Conservation (phyloP, 495 filamentous ascomycete species). For the Annulohypoxylon stygium region DNA sequence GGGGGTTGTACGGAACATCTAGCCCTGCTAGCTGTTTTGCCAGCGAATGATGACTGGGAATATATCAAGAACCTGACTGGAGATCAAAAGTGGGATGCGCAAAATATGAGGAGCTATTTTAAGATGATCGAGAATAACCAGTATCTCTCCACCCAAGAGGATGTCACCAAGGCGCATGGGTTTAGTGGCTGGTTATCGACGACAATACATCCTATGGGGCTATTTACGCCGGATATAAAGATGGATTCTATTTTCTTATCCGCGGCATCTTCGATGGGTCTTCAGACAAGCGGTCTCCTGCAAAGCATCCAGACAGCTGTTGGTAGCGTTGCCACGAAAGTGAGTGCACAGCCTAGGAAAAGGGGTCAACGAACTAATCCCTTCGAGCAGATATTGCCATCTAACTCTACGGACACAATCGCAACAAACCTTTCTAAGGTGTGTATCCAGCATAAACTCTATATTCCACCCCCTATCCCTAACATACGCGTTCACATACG, state of each 20-base stretch:
- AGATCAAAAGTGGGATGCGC: constrained; percentile 60
- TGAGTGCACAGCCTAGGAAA: constrained; percentile 1
- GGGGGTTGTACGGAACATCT: constrained; percentile 67
- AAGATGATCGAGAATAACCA: constrained; percentile 66
- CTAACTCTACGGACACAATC: constrained; percentile 12
- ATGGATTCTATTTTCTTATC: constrained; percentile 64
- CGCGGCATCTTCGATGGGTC: constrained; percentile 65
- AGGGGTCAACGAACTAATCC: constrained; percentile 3
- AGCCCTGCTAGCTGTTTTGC: constrained; percentile 59
- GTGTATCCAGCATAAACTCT: background rate
- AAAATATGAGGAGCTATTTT: constrained; percentile 65
- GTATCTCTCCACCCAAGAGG: constrained; percentile 56
- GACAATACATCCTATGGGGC: constrained; percentile 59
- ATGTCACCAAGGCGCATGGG: constrained; percentile 62
- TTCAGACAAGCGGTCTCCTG: constrained; percentile 37
- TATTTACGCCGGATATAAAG: constrained; percentile 66
- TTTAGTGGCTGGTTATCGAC: constrained; percentile 69
- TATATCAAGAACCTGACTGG: constrained; percentile 62
- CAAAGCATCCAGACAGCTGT: constrained; percentile 14
- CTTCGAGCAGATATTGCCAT: constrained; percentile 19
- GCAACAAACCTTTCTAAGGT: constrained; percentile 28
- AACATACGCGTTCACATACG: constrained; percentile 15
- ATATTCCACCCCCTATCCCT: constrained; percentile 43
- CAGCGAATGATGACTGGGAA: constrained; percentile 62
- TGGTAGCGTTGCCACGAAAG: constrained; percentile 24